Base-by-base conservation (phyloP, 2,329 filamentous ascomycete genomes). In the Sphaerulina musiva region DNA sequence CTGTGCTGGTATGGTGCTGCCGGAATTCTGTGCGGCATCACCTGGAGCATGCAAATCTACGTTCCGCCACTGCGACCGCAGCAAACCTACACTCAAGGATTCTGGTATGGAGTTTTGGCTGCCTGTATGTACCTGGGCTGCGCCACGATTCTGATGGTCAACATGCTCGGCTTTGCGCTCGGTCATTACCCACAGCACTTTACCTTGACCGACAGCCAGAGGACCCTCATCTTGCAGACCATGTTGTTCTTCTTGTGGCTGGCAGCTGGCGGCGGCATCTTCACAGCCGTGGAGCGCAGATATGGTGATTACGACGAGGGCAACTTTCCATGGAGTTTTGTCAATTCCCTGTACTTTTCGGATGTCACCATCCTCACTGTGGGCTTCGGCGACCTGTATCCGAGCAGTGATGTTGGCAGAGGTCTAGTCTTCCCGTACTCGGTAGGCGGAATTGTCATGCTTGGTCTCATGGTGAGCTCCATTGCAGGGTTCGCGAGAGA, bases 161-260 rank as follows among this genome's bases (percentile, higher is more conserved):
- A 92, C 20, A 89, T 92, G 73, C 78, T 84, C 53, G 89, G 89
- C 7, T 91, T 90, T 45, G 80, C 82, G 54, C 73, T 84, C 0
- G 83, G 84, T 0, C 86, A 88, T 61, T 95, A 95, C 64, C 79
- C 79, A 6, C 85, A 88, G 62, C 84, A 89, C 64, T 95, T 95
- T 62, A 75, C 79, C 3, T 76, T 95, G 23, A 91, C 86, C 0
- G 81, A 84, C 50, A 86, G 85, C 57, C 91, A 96, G 69, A 81
- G 91, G 8, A 95, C 89, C 0, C 74, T 96, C 20, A 95, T 96
- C 76, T 73, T 95, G 29, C 91, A 96, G 70, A 95, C 89, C 1
- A 95, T 95, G 70, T 75, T 87, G 52, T 88, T 95, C 66, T 84
- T 95, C 48, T 72, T 88, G 46, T 95, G 93, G 76, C 74, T 96